Evolutionary conservation across 2,329 filamentous ascomycete species (phyloP), one percentile per base, ranked within the genome.

Genomic region (Paraconiothyrium sp.): DNA sequence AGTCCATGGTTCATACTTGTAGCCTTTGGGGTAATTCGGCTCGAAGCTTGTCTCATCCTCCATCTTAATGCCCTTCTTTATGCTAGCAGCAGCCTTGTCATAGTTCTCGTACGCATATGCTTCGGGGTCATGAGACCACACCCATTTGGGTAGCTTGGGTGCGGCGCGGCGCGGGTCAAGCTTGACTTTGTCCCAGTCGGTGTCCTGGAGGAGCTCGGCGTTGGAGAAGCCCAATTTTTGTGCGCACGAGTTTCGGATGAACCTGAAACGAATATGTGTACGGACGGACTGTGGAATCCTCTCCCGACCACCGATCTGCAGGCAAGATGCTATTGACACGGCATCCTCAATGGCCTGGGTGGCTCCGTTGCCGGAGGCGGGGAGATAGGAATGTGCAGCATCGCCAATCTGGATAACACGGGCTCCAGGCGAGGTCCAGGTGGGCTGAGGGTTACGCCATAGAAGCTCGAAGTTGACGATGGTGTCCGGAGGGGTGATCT

Each of bases 381-480:
- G 81, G 4, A 83, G 75, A 67, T 80, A 83, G 13, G 80, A 79
- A 68, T 83, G 82, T 35, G 81, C 81, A 22, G 75, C 72, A 54
- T 83, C 82, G 34, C 81, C 81, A 34, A 83, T 80, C 61, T 82
- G 80, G 32, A 83, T 73, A 14, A 83, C 77, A 27, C 79, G 79
- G 11, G 76, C 80, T 6, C 63, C 74, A 0, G 80, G 79, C 1
- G 80, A 83, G 13, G 76, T 76, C 81, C 80, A 84, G 51, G 68
- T 79, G 1, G 79, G 80, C 60, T 82, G 79, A 11, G 81, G 81
- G 66, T 84, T 80, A 60, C 79, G 75, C 82, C 81, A 84, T 20
- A 83, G 75, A 2, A 84, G 78, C 62, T 81, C 79, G 61, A 82
- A 84, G 73, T 84, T 81, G 63, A 85, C 79, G 52, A 84, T 82